phyloP scores from a whole-genome alignment of 257 asterid species.

The Striga asiatica region DNA sequence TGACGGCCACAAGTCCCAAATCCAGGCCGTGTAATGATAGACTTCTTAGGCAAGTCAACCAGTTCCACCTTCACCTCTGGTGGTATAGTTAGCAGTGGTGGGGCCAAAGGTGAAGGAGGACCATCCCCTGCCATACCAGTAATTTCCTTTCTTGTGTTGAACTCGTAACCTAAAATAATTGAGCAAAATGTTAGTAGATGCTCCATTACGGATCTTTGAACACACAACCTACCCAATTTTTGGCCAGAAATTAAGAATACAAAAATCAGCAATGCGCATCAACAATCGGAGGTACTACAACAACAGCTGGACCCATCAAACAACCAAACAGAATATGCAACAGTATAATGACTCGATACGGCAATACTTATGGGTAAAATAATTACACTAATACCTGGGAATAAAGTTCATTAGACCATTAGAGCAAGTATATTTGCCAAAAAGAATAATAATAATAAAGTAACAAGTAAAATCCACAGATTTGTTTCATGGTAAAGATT shows the following conservation, averaged over 20 bases:
- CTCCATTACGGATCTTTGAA: neutral
- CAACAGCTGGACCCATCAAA: too few relatives aligned
- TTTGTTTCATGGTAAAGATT: neutral
- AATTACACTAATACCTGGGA: neutral
- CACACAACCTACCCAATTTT: too few relatives aligned
- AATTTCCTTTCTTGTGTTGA: conserved; percentile 28
- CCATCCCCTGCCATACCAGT: conserved; percentile 12
- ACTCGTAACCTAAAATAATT: conserved; percentile 18
- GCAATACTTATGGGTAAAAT: neutral
- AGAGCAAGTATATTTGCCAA: neutral
- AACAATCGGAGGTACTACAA: too few relatives aligned
- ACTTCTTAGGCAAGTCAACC: conserved; percentile 30
- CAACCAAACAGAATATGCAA: too few relatives aligned
- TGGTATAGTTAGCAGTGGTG: conserved; percentile 20
- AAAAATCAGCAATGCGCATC: neutral
- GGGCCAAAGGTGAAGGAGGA: conserved; percentile 21
- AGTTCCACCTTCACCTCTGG: conserved; percentile 22
- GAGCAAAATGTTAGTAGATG: conserved; percentile 7
- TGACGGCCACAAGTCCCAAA: conserved; percentile 53
- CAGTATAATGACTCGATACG: neutral
- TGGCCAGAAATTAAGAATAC: neutral
- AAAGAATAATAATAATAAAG: too few relatives aligned
- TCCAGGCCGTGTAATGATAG: conserved; percentile 50
- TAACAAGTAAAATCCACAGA: neutral
- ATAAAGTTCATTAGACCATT: neutral